These are phyloP conservation scores for Aspergillus versicolor DNA, from an alignment of 2,329 filamentous ascomycete genomes.

Conservation along the genomic window DNA sequence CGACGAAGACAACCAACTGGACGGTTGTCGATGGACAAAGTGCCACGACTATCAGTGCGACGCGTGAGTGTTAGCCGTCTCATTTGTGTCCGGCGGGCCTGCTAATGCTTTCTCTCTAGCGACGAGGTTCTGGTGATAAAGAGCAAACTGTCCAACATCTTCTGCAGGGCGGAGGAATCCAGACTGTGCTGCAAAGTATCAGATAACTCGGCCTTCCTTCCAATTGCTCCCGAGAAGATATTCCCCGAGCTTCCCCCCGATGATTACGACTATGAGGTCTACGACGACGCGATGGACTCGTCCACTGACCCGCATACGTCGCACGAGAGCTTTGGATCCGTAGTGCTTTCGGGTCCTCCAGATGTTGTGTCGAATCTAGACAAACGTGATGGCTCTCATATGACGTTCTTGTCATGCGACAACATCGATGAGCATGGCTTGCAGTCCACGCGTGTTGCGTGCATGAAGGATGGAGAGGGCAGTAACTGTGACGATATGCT, in stretches of 20 bases:
- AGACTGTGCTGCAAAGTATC: not conserved
- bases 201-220: conserved; percentile 3
- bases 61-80: too few relatives aligned
- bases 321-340: not conserved
- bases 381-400: not conserved
- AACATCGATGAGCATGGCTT: not conserved
- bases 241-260: conserved; percentile 4
- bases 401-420: not conserved
- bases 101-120: too few relatives aligned
- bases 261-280: conserved; percentile 2
- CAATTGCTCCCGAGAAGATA: conserved; percentile 1
- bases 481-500: not conserved
- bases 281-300: not conserved
- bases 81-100: too few relatives aligned
- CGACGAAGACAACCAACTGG: too few relatives aligned
- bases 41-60: too few relatives aligned
- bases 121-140: not conserved
- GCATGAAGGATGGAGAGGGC: not conserved
- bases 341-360: not conserved
- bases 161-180: not conserved
- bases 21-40: too few relatives aligned
- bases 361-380: not conserved
- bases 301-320: not conserved
- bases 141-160: not conserved
- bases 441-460: not conserved